A percentile compares a stretch with the other conserved stretches of the same genome.
Evolutionary conservation across 148 eudicot genomes (phyloP).

Genomic region (Rhododendron henanense): DNA sequence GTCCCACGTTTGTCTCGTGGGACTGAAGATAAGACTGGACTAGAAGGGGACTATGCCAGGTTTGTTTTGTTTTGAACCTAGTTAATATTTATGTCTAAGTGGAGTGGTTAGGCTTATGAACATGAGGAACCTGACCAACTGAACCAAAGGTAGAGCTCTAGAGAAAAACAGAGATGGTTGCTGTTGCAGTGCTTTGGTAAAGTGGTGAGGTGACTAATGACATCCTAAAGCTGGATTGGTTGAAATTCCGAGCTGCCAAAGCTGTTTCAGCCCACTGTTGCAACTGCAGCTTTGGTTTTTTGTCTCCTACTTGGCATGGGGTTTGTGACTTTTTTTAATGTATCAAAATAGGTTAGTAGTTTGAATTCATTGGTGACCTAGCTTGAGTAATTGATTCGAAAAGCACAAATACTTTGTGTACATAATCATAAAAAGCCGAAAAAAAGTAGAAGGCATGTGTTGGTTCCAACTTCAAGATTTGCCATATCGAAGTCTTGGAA

Average conservation of each 20-base stretch:
- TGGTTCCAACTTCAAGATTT: neutral
- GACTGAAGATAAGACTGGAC: neutral
- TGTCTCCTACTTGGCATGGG: neutral
- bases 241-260: neutral
- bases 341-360: neutral
- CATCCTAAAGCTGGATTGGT: neutral
- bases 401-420: neutral
- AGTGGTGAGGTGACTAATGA: neutral
- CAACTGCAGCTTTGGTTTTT: neutral
- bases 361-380: neutral
- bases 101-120: neutral
- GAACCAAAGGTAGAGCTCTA: neutral
- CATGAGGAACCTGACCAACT: neutral
- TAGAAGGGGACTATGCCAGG: neutral
- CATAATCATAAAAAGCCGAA: neutral
- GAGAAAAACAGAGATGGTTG: neutral
- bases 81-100: neutral
- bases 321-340: neutral
- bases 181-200: neutral
- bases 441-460: neutral
- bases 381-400: neutral
- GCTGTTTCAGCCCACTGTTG: neutral
- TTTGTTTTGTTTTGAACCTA: neutral
- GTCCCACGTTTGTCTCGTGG: neutral
- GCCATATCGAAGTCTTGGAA: neutral